phyloP scores from a whole-genome alignment of 2,329 filamentous ascomycete genomes.

The Curvularia hawaiiensis region DNA sequence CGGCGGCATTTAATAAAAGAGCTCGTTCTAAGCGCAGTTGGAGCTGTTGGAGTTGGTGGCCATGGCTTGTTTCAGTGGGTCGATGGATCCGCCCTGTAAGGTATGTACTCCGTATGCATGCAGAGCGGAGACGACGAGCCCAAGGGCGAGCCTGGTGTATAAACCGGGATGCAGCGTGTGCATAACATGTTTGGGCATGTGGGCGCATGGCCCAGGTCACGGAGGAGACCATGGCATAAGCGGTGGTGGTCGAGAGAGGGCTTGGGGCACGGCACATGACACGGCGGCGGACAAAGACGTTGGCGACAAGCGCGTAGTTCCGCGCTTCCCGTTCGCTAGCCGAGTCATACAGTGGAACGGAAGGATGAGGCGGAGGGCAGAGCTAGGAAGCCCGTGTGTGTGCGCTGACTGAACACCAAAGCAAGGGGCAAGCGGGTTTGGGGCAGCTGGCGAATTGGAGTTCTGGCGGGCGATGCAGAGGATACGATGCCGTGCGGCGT shows the following conservation, averaged over 20 bases:
- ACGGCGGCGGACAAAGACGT: conserved; percentile 14
- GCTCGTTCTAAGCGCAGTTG: background rate
- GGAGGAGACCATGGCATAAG: conserved; percentile 5
- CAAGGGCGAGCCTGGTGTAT: background rate
- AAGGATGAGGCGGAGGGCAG: conserved; percentile 25
- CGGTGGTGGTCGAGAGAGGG: conserved; percentile 5
- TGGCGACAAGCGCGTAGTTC: conserved; percentile 27
- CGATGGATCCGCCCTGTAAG: background rate
- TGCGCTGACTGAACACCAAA: conserved; percentile 15
- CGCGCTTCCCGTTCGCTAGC: conserved; percentile 27
- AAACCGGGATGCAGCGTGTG: background rate
- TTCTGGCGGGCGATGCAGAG: conserved; percentile 3
- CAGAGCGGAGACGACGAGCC: background rate
- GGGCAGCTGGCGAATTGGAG: conserved; percentile 10
- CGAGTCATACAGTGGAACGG: conserved; percentile 18
- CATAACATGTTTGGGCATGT: background rate
- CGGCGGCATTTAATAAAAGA: background rate
- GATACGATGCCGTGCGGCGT: conserved; percentile 14
- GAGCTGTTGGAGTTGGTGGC: background rate
- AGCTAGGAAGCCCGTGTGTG: conserved; percentile 12
- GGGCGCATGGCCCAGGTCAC: conserved; percentile 7
- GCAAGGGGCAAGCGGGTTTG: conserved; percentile 6
- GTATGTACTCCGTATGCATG: too few species aligned
- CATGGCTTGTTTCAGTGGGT: background rate
- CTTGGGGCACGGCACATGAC: conserved; percentile 1